Evolutionary conservation across 2,329 filamentous ascomycete genomes (phyloP).

Genomic region (Bipolaris oryzae): DNA sequence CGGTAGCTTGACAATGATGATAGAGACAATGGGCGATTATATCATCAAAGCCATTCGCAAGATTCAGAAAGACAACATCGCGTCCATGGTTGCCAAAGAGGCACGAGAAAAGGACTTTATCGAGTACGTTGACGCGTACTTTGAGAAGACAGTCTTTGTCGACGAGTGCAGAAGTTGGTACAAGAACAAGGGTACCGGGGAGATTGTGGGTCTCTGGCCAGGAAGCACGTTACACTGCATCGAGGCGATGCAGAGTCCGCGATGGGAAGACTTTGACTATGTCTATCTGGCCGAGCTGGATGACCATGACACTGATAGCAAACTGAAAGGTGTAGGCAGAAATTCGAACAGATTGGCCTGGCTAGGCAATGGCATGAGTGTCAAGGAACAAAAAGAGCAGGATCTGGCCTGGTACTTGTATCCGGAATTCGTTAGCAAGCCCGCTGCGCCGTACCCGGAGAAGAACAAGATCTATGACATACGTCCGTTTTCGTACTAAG

Average conservation of each 20-base stretch:
- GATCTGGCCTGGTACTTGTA: slow-evolving; percentile 53
- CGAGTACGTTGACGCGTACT: slow-evolving; percentile 43
- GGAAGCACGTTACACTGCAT: slow-evolving; percentile 42
- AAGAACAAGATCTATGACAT: slow-evolving; percentile 44
- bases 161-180: slow-evolving; percentile 48
- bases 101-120: slow-evolving; percentile 39
- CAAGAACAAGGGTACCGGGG: slow-evolving; percentile 33
- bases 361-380: slow-evolving; percentile 44
- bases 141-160: slow-evolving; percentile 40
- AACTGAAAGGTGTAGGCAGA: slow-evolving; percentile 17
- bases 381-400: slow-evolving; percentile 35
- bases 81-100: slow-evolving; percentile 41
- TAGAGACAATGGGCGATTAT: slow-evolving; percentile 49
- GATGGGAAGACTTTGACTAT: slow-evolving; percentile 47
- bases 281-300: slow-evolving; percentile 31
- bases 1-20: slow-evolving; percentile 51
- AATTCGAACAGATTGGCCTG: slow-evolving; percentile 40
- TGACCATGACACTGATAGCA: slow-evolving; percentile 8
- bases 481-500: slow-evolving; percentile 48
- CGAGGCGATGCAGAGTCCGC: slow-evolving; percentile 40
- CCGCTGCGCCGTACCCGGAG: slow-evolving; percentile 46
- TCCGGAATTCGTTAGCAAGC: slow-evolving; percentile 49
- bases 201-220: slow-evolving; percentile 45
- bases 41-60: slow-evolving; percentile 50
- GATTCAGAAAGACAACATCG: slow-evolving; percentile 52